Evolutionary conservation across 2,329 filamentous ascomycete species (phyloP), one percentile per base, ranked within the genome.

Genomic region (Apiospora saccharicola): DNA sequence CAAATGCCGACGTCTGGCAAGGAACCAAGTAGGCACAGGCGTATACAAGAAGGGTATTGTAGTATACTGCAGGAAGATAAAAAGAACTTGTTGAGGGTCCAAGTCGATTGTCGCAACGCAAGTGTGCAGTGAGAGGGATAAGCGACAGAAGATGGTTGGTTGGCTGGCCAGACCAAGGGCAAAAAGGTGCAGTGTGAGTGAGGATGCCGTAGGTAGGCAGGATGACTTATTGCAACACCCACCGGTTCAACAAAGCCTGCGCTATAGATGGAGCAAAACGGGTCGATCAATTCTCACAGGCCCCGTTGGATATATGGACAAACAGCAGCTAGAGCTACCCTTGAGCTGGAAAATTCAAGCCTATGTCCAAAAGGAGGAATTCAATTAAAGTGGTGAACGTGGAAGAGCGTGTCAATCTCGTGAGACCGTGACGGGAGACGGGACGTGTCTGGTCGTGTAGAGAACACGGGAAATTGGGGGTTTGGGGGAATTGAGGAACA

Each of bases 351-450:
- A 41, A 64, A 41, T 14, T 64, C 57, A 64, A 13, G 57, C 34
- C 57, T 64, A 68, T 19, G 68, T 61, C 71, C 51, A 70, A 73
- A 73, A 72, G 67, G 71, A 73, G 73, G 70, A 75, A 79, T 72
- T 80, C 80, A 80, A 81, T 80, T 81, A 81, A 80, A 79, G 73
- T 71, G 69, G 61, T 71, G 71, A 70, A 68, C 64, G 71, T 72
- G 71, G 68, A 72, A 75, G 72, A 73, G 79, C 80, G 80, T 81
- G 79, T 81, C 80, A 80, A 76, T 81, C 80, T 81, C 80, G 80
- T 81, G 80, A 78, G 75, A 68, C 75, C 69, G 76, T 77, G 78
- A 71, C 73, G 75, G 76, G 73, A 73, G 67, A 46, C 67, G 49
- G 46, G 70, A 61, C 75, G 74, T 74, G 74, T 47, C 44, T 37